Percentiles rank a stretch among this genome's conserved stretches.
Evolutionary conservation across 441 rosid genomes (phyloP).

Genomic region (Euphorbia schlechtendalii): DNA sequence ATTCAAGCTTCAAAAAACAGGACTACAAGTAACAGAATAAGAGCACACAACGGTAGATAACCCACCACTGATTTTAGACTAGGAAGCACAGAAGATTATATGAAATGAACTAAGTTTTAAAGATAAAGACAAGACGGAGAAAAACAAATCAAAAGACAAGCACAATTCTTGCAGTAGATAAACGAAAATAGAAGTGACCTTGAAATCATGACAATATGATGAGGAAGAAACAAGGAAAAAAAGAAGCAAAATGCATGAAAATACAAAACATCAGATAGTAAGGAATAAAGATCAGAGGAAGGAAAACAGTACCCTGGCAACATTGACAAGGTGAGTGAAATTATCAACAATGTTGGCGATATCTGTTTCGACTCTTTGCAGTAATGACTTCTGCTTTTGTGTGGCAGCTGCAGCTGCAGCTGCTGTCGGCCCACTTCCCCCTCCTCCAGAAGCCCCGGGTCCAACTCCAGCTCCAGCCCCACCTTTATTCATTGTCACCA

Average conservation of each 20-base stretch:
- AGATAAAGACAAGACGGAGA: background rate
- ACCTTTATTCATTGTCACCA: conserved; percentile 34
- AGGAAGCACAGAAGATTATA: too few species aligned
- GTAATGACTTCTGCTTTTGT: conserved; percentile 57
- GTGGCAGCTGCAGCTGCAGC: conserved; percentile 56
- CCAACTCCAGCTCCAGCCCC: too few species aligned
- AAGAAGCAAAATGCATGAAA: background rate
- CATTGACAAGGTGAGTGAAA: conserved; percentile 61
- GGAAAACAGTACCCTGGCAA: conserved; percentile 36
- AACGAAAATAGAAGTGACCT: background rate
- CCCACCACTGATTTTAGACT: background rate
- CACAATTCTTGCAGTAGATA: conserved; percentile 2
- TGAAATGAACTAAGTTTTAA: background rate
- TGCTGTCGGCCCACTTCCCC: conserved; percentile 51
- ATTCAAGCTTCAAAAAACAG: background rate
- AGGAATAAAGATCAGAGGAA: background rate
- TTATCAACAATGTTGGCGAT: conserved; percentile 54
- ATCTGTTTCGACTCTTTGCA: conserved; percentile 63
- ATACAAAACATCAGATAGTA: too few species aligned
- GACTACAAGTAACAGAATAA: background rate
- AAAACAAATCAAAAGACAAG: background rate
- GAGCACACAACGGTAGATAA: background rate
- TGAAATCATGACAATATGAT: background rate
- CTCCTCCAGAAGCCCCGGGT: conserved; percentile 24
- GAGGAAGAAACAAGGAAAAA: background rate